Evolutionary conservation across 1,284 basidiomycete species (phyloP), one percentile per base, ranked within the genome.

Genomic region (Sanghuangporus weigelae): DNA sequence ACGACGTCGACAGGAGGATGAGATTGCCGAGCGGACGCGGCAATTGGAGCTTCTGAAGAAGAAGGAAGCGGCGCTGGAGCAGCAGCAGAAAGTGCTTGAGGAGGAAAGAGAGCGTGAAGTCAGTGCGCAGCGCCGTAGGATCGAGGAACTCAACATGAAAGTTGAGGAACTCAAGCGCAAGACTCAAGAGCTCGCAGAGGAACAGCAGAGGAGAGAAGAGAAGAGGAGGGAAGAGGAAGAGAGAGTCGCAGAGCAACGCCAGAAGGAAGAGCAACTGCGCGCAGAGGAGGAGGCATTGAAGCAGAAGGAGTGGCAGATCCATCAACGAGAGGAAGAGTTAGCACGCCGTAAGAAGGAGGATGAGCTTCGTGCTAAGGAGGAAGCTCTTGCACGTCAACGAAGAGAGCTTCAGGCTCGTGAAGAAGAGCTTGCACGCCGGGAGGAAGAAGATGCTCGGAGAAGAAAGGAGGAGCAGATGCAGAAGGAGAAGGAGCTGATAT

Each of bases 341-440:
- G 44, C 31, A 26, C 55, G 60, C 6, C 46, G 39, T 12, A 31
- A 40, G 39, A 65, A 55, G 50, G 60, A 62, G 57, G 55, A 58
- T 42, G 64, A 65, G 49, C 36, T 65, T 36, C 40, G 48, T 14
- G 48, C 19, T 19, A 42, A 46, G 60, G 57, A 62, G 40, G 60
- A 62, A 21, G 50, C 31, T 7, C 51, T 65, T 23, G 60, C 57
- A 26, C 59, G 55, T n/a, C 64, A 54, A 3, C 48, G 50, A 12
- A 50, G 36, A 14, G 64, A 65, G 23, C 19, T 65, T 26, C 21
- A 46, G 40, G 44, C 48, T 35, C 60, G 64, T 11, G 64, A 65
- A 48, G 64, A 65, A 39, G 64, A 60, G 50, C 46, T 65, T 19
- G 56, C 44, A 36, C 39, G 50, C 19, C 42, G 57, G 39, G 64